Conservation (phyloP, 805 yeast species). For the Nakazawaea pomicola region DNA sequence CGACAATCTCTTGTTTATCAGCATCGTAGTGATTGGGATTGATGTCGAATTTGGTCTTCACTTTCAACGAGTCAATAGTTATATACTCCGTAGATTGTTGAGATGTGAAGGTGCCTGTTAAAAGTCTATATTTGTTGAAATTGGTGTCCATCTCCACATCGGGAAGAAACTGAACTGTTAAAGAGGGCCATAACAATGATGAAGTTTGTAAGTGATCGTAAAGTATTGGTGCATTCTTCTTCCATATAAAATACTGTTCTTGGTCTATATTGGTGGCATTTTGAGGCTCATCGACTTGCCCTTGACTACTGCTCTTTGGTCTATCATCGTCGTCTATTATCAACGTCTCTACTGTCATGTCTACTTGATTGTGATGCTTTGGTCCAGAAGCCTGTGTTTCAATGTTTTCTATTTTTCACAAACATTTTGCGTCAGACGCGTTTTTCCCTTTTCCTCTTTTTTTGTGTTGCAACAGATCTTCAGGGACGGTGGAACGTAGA, state of each 20-base stretch:
- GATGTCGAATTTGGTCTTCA: slow-evolving; percentile 21
- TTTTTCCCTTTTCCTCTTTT: too few species aligned
- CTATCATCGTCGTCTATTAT: slow-evolving; percentile 3
- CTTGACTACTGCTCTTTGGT: background rate
- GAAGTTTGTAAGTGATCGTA: slow-evolving; percentile 50
- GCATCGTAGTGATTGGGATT: slow-evolving; percentile 32
- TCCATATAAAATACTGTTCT: slow-evolving; percentile 34
- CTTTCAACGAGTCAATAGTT: slow-evolving; percentile 28
- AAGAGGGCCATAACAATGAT: slow-evolving; percentile 60
- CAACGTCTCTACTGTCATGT: background rate
- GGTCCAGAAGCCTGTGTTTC: too few species aligned
- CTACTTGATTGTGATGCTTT: too few species aligned
- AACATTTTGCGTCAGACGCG: background rate
- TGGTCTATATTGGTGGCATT: slow-evolving; percentile 9
- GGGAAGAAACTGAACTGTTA: slow-evolving; percentile 59
- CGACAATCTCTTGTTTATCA: slow-evolving; percentile 26
- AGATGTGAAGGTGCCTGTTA: slow-evolving; percentile 62
- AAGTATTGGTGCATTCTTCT: slow-evolving; percentile 52
- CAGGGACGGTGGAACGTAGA: too few species aligned
- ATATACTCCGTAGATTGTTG: slow-evolving; percentile 49
- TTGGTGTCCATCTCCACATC: slow-evolving; percentile 31
- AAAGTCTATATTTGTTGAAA: slow-evolving; percentile 33
- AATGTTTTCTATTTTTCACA: background rate
- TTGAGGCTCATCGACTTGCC: background rate
- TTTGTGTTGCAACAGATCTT: too few species aligned